Conservation (phyloP, 75 land plant genomes). For the Isoetes taiwanensis region DNA sequence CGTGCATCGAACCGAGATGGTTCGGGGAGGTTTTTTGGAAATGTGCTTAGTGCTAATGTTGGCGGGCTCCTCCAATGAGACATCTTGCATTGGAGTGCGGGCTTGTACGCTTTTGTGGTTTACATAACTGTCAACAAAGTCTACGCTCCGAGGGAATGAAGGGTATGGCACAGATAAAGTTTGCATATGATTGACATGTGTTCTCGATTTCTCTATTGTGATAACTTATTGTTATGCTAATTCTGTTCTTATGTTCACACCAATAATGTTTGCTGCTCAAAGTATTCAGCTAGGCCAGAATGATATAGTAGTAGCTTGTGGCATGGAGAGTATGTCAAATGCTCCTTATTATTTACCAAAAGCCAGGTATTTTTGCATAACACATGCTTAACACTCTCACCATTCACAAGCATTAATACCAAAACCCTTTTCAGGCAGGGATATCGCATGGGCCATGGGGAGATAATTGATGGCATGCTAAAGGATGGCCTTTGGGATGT, state of each 20-base stretch:
- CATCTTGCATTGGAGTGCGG: no score
- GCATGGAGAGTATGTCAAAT: slow-evolving; percentile 99
- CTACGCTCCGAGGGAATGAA: slow-evolving; percentile 92
- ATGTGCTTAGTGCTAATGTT: no score
- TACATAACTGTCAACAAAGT: slow-evolving; percentile 95
- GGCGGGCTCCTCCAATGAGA: no score
- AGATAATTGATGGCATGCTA: slow-evolving; percentile 82
- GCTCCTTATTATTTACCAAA: slow-evolving; percentile 67
- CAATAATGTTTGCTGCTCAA: slow-evolving; percentile 74
- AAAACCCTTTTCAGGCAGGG: slow-evolving; percentile 46
- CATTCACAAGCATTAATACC: not conserved
- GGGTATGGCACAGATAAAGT: slow-evolving; percentile 28
- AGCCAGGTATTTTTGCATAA: slow-evolving; percentile 34
- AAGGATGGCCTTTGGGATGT: slow-evolving; percentile 99
- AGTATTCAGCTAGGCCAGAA: slow-evolving; percentile 69
- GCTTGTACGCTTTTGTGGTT: slow-evolving; percentile 54
- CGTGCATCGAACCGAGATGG: no score
- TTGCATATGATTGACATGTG: not conserved
- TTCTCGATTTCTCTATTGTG: not conserved
- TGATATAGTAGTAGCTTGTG: slow-evolving; percentile 86
- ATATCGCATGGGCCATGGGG: slow-evolving; percentile 74
- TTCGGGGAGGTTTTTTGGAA: no score
- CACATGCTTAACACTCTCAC: not conserved
- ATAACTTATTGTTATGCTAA: not conserved
- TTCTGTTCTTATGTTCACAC: slow-evolving; percentile 17